Percentiles rank a stretch among this genome's conserved stretches.
phyloP scores from a whole-genome alignment of 2,329 filamentous ascomycete species.

The Ophiobolus disseminans region DNA sequence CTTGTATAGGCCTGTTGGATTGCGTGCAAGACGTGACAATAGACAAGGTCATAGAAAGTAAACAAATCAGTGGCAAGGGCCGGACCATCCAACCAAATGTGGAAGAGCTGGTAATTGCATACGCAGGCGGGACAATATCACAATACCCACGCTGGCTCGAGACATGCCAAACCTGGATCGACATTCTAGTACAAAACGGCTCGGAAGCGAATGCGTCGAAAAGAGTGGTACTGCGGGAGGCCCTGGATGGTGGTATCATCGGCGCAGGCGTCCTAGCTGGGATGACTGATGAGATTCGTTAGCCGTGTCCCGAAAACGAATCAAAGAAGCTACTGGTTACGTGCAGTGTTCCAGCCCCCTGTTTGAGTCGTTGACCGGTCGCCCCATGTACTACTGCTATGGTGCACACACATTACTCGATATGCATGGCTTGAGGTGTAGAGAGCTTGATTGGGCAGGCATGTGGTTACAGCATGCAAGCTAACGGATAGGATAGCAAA shows the following conservation, averaged over 20 bases:
- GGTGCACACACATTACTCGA: neutral
- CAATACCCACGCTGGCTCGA: slow-evolving; percentile 76
- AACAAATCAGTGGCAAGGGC: slow-evolving; percentile 9
- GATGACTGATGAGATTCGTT: slow-evolving; percentile 46
- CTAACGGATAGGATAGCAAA: neutral
- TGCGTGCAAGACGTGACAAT: slow-evolving; percentile 70
- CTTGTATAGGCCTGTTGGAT: slow-evolving; percentile 72
- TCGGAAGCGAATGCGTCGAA: slow-evolving; percentile 47
- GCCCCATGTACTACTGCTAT: too few species aligned
- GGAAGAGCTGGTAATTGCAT: slow-evolving; percentile 75
- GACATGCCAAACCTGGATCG: slow-evolving; percentile 73
- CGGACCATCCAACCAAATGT: slow-evolving; percentile 40
- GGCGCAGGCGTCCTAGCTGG: slow-evolving; percentile 63
- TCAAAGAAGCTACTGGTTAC: too few species aligned
- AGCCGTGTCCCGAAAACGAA: neutral
- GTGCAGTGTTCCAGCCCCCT: too few species aligned
- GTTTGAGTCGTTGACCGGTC: too few species aligned
- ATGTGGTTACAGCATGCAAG: neutral
- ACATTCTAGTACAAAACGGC: slow-evolving; percentile 59
- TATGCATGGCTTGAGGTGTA: neutral
- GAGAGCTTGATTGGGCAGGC: neutral
- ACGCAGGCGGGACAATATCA: slow-evolving; percentile 81
- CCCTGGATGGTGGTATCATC: slow-evolving; percentile 62
- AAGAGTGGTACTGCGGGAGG: slow-evolving; percentile 60
- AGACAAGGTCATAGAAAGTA: slow-evolving; percentile 30